Conservation (phyloP, 176 grass and related monocot species). For the Avena insularis region DNA sequence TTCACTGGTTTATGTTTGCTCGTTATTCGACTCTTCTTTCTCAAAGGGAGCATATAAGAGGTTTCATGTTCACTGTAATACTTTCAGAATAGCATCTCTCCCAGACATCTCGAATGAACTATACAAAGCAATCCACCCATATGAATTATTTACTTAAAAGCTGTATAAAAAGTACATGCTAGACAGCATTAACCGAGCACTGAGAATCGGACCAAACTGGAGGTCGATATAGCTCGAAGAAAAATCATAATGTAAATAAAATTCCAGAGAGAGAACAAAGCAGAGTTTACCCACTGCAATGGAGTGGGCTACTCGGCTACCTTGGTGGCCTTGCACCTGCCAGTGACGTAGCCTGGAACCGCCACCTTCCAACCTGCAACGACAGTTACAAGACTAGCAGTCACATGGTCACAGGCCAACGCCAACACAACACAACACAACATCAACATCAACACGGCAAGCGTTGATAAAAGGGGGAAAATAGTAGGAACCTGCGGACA, state of each 20-base stretch:
- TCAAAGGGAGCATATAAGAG: too few relatives aligned
- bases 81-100: not conserved
- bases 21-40: not conserved
- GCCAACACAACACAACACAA: too few relatives aligned
- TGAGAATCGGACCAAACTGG: too few relatives aligned
- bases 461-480: not conserved
- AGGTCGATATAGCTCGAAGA: too few relatives aligned
- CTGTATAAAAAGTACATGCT: too few relatives aligned
- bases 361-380: constrained; percentile 59
- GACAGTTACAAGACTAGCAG: not conserved
- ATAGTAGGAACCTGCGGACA: too few relatives aligned
- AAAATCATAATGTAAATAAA: too few relatives aligned
- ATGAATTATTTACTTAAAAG: too few relatives aligned
- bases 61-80: not conserved
- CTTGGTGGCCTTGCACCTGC: constrained; percentile 77
- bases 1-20: not conserved
- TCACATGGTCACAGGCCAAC: not conserved
- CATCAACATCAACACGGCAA: not conserved
- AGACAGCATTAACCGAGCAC: too few relatives aligned
- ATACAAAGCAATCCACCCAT: not conserved
- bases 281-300: not conserved
- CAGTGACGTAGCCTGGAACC: constrained; percentile 66
- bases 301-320: constrained; percentile 56
- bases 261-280: too few relatives aligned
- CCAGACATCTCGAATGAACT: constrained; percentile 13